Evolutionary conservation across 805 yeast genomes (phyloP).

Genomic region (Candida oleophila): DNA sequence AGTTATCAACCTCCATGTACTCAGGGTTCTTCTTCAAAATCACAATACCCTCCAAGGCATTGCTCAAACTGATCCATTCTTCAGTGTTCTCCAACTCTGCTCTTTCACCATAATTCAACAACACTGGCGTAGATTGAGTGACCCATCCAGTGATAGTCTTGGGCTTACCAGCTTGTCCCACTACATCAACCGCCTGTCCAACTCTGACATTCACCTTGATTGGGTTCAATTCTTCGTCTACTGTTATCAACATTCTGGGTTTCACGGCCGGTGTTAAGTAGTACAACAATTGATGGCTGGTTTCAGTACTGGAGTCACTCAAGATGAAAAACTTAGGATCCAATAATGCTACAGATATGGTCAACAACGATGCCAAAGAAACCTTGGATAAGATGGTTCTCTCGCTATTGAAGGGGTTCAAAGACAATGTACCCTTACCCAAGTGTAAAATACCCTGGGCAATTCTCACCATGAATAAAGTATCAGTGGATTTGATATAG

Average conservation of each 20-base stretch:
- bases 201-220: slow-evolving; percentile 95
- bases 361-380: slow-evolving; percentile 83
- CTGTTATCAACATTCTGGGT: slow-evolving; percentile 90
- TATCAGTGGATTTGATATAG: slow-evolving; percentile 86
- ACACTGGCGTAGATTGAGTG: slow-evolving; percentile 95
- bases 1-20: slow-evolving; percentile 58
- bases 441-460: slow-evolving; percentile 94
- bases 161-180: slow-evolving; percentile 99
- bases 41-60: slow-evolving; percentile 88
- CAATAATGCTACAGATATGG: slow-evolving; percentile 78
- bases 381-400: slow-evolving; percentile 85
- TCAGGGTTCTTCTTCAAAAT: slow-evolving; percentile 90
- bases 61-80: slow-evolving; percentile 80
- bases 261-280: slow-evolving; percentile 84
- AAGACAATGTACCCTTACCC: slow-evolving; percentile 92
- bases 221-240: slow-evolving; percentile 88
- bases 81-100: slow-evolving; percentile 92
- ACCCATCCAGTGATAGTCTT: slow-evolving; percentile 99
- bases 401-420: slow-evolving; percentile 87
- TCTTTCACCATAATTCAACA: slow-evolving; percentile 89
- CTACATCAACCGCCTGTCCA: slow-evolving; percentile 98
- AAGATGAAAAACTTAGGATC: slow-evolving; percentile 84
- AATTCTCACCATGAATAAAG: slow-evolving; percentile 87
- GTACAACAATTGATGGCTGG: slow-evolving; percentile 75
- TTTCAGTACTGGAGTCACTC: slow-evolving; percentile 50